phyloP scores from a whole-genome alignment of 2,329 filamentous ascomycete species.

The Aspergillus brasiliensis region DNA sequence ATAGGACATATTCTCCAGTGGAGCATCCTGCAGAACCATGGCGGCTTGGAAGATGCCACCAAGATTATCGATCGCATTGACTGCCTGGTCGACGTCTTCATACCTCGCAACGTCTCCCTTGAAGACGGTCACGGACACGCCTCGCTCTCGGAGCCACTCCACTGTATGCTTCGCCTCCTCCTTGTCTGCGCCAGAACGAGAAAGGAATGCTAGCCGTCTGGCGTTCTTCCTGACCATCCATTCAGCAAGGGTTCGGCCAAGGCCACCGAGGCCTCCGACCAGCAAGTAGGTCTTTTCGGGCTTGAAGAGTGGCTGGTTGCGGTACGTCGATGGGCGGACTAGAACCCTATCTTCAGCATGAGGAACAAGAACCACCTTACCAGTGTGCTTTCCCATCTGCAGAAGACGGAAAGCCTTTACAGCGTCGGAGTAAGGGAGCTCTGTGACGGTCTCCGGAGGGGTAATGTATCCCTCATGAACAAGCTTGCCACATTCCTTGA shows the following conservation, averaged over 20 bases:
- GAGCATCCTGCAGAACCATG: constrained; percentile 3
- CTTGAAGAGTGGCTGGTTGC: neutral
- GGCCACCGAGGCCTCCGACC: constrained; percentile 10
- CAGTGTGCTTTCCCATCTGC: neutral
- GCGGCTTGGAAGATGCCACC: constrained; percentile 6
- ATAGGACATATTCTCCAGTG: neutral
- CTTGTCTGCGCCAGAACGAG: neutral
- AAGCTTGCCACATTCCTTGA: neutral
- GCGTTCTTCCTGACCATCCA: constrained; percentile 4
- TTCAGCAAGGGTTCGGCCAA: constrained; percentile 1
- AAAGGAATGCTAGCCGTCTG: constrained; percentile 2
- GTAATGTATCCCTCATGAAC: neutral
- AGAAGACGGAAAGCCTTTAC: neutral
- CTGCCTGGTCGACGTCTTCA: neutral
- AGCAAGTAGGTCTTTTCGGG: constrained; percentile 4
- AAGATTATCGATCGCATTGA: neutral
- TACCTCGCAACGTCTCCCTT: neutral
- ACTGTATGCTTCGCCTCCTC: neutral
- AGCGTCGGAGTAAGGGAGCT: neutral
- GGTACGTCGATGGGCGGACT: neutral
- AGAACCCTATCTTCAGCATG: neutral
- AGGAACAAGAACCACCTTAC: neutral
- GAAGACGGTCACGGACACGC: neutral
- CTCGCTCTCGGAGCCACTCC: neutral
- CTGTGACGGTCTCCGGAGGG: neutral